Evolutionary conservation across 192 early-diverging fungal genomes (phyloP), one percentile per base, ranked within the genome.

Genomic region (Coemansia sp.): DNA sequence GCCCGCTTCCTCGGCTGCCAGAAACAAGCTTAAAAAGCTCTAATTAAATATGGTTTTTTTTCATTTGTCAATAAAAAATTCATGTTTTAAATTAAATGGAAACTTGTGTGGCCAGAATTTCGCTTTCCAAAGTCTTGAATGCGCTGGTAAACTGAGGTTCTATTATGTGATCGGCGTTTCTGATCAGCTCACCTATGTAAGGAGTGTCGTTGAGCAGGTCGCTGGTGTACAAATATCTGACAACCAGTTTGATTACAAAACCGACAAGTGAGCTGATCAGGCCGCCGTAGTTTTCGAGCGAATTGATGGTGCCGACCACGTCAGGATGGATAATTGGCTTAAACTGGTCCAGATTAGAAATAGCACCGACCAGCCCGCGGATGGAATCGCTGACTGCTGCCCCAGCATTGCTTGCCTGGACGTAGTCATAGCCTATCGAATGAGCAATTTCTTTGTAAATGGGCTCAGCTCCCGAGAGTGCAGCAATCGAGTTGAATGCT

Each of bases 101-200:
- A 33, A 28, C 18, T 10, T 32, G 63, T 16, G 42, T 33, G 29
- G 30, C 14, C 6, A 45, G 5, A 12, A 55, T 31, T 3, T 30
- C 12, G 28, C 28, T 50, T 17, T 50, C 59, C 28, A 75, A 38
- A 18, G 63, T 66, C 12, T 33, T 38, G 12, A 69, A 30, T 6
- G 29, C 48, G 6, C 63, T 50, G 18, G 49, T 61, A 32, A 63
- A 70, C 56, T 79, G 71, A 7, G 72, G 62, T 20, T 20, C 31
- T 10, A 74, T 68, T 64, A 68, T 67, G 4, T 61, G 31, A 14
- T 73, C 64, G 18, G 68, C 77, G 3, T 56, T 63, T 18, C 72
- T 56, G 33, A 80, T 80, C 34, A 80, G 63, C 68, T 80, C 72
- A 56, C 77, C 77, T 28, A 80, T 68, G 40, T 74, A 80, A 16